Base-by-base conservation (phyloP, 768 basidiomycete species). In the Boletus subparvulus region DNA sequence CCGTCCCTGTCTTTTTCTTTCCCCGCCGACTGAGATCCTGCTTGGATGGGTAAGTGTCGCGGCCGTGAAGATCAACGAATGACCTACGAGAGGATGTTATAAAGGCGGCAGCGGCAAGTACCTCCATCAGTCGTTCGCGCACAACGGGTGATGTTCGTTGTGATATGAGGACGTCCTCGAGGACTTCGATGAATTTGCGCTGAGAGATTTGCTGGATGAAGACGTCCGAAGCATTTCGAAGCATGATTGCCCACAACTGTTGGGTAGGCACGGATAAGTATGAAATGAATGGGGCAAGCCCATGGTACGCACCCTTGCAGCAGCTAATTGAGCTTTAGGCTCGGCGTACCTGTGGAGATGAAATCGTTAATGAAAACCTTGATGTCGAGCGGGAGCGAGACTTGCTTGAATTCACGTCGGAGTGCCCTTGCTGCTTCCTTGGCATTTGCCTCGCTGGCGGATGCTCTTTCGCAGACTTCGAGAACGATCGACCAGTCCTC, bases 191-290 rank as follows among this genome's bases (percentile, higher is more conserved):
- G 65, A 94, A 94, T 68, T 93, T 93, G 64, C 85, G 84, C 33
- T 85, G 78, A 14, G 83, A 80, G 39, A 84, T 86, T 62, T 90
- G 86, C 13, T 79, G 70, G 36, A 91, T 81, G 65, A 94, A 93
- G 14, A 82, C 66, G 11, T 87, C 83, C 1, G 85, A 82, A 4
- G 86, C 86, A 66, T 95, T 94, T 30, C 85, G 84, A 37, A 95
- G 80, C 87, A 95, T 89, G 62, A 95, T 87, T 3, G 92, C 87
- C 94, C 93, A 95, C 8, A 97, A 68, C 89, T 92, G 59, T 21
- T 7, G 30, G 32, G 36, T 35, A 19, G 21, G 50, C 9, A 19
- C 12, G 35, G 47, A 47, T 64, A 9, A 56, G 58, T 39, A 47
- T 16, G 35, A 28, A 9, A 44, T 32, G 19, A 46, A 52, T 6